A percentile compares a stretch with the other conserved stretches of the same genome.
Conservation (phyloP, 306 rosid genomes). For the Nissolia schottii region DNA sequence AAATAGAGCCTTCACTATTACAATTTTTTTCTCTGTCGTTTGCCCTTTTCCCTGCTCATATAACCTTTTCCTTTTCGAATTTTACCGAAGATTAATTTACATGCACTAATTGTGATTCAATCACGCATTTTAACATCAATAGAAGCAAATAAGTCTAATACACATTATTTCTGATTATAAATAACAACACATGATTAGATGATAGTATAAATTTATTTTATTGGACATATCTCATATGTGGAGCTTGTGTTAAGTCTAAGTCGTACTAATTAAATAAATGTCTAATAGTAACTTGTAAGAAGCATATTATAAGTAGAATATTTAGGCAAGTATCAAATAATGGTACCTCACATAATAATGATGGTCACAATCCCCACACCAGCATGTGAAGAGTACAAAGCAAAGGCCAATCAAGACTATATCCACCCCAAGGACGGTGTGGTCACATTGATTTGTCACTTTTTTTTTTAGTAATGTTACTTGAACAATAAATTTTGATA, state of each 20-base stretch:
- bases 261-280: neutral
- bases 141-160: no score
- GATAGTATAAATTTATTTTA: no score
- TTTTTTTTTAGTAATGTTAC: no score
- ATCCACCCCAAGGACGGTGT: neutral
- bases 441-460: conserved; percentile 6
- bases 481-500: no score
- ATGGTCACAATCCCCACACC: neutral
- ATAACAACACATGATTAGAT: no score
- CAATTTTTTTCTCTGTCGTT: neutral
- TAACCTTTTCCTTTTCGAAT: no score
- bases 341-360: neutral
- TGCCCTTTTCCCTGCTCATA: no score
- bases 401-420: conserved; percentile 1
- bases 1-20: neutral
- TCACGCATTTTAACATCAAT: no score
- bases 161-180: no score
- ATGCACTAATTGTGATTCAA: no score
- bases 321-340: neutral
- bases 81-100: no score
- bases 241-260: neutral
- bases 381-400: conserved; percentile 24
- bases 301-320: neutral
- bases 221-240: neutral
- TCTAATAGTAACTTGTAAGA: neutral